Base-by-base conservation (phyloP, 768 basidiomycete genomes). In the Thelephora ganbajun region DNA sequence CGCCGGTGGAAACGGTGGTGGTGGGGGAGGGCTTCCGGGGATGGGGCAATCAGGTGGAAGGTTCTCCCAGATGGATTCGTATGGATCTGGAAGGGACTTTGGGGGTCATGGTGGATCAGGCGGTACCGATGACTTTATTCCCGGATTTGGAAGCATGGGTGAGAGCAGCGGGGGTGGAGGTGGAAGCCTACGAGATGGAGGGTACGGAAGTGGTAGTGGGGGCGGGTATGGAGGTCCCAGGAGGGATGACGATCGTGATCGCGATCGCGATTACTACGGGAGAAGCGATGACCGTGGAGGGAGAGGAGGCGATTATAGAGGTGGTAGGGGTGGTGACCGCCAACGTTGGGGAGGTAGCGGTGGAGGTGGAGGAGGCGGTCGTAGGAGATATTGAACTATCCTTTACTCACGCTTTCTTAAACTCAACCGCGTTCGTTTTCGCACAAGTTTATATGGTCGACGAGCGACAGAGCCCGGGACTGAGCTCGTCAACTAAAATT, bases 81-180 rank as follows among this genome's bases (percentile, higher is more conserved):
- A 26, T 13, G 54, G 61, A 46, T 56, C 57, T 12, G 59, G 61
- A 3, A 59, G 61, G 16, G 55, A 46, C 44, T 45, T 47, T 30
- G 60, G 63, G 36, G 41, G 46, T 35, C 59, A 56, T 48, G n/a
- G 19, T 18, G 22, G 41, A 14, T 35, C 60, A 23, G 43, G 46
- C 44, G 64, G 57, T n/a, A 59, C 59, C 44, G 81, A 82, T 39
- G 78, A 78, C 51, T 69, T 71, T 51, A 77, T 84, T 16, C 84
- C 83, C 23, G 83, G 83, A 1, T 67, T 84, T 50, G 73, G 77
- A 11, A 65, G 65, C 6, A 57, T 60, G 2, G 63, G 63, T 0
- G 59, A 30, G 45, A 39, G n/a, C 35, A 34, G 35, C n/a, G 46
- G 33, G 11, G 18, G 46, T 18, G 48, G 33, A 47, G 35, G 44